Percentiles rank a stretch among this genome's conserved stretches.
Evolutionary conservation across 768 basidiomycete species (phyloP).

Genomic region (Tulasnella sp.): DNA sequence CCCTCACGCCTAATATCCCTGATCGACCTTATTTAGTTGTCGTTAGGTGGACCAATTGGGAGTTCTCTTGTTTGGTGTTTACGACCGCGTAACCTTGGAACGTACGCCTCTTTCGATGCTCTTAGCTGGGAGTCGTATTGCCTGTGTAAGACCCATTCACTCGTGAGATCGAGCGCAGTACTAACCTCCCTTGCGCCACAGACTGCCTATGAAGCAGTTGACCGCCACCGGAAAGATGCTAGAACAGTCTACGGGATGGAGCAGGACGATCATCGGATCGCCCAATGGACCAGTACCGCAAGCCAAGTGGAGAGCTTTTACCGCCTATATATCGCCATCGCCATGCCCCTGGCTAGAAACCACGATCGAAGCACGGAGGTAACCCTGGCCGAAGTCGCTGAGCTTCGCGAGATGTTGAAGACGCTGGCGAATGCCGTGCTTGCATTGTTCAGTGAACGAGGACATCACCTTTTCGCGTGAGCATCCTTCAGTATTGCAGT

Average conservation of each 20-base stretch:
- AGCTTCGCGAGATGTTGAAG: conserved; percentile 6
- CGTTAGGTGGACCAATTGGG: conserved; percentile 57
- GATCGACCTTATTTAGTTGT: background rate
- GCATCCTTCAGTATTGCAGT: background rate
- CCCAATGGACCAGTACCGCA: conserved; percentile 76
- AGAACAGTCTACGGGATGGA: conserved; percentile 67
- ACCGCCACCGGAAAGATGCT: conserved; percentile 65
- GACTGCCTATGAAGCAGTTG: conserved; percentile 63
- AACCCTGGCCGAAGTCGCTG: background rate
- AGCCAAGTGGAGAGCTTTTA: conserved; percentile 56
- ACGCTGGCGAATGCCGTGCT: conserved; percentile 10
- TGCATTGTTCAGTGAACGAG: conserved; percentile 3
- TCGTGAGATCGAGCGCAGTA: background rate
- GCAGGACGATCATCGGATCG: conserved; percentile 41
- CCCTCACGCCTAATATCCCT: background rate
- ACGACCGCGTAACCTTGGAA: conserved; percentile 35
- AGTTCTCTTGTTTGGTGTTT: conserved; percentile 50
- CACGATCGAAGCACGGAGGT: background rate
- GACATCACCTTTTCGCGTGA: conserved; percentile 5
- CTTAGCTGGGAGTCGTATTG: conserved; percentile 56
- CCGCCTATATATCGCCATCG: conserved; percentile 48
- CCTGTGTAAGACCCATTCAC: conserved; percentile 43
- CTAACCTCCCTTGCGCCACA: conserved; percentile 25
- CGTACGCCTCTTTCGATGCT: conserved; percentile 42
- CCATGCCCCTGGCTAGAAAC: background rate